phyloP scores from a whole-genome alignment of 2,329 filamentous ascomycete species.

The Trichothecium roseum region DNA sequence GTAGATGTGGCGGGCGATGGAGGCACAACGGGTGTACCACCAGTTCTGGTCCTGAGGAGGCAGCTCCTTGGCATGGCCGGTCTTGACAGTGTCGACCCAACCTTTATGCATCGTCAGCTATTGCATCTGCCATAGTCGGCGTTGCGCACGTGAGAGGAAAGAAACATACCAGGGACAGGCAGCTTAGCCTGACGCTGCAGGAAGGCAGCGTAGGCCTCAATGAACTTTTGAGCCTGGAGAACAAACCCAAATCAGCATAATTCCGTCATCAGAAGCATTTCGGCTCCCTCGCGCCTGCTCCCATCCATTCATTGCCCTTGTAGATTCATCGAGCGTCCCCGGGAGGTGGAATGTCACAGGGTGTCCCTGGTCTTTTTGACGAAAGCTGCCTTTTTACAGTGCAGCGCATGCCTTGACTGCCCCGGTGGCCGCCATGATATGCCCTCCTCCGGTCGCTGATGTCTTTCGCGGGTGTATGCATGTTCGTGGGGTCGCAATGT shows the following conservation, averaged over 20 bases:
- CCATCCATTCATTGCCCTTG: slow-evolving; percentile 5
- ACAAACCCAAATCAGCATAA: slow-evolving; percentile 52
- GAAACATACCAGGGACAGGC: slow-evolving; percentile 68
- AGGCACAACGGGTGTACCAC: slow-evolving; percentile 85
- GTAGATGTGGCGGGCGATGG: slow-evolving; percentile 97
- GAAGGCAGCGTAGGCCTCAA: slow-evolving; percentile 76
- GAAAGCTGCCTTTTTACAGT: no score
- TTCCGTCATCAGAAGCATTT: slow-evolving; percentile 66
- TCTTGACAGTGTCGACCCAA: slow-evolving; percentile 99
- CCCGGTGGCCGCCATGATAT: no score
- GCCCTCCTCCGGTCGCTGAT: no score
- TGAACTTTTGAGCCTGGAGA: slow-evolving; percentile 76
- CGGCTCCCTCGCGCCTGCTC: slow-evolving; percentile 66
- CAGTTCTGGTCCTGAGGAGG: slow-evolving; percentile 98
- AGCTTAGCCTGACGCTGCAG: slow-evolving; percentile 92
- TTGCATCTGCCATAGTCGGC: neutral
- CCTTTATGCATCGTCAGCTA: slow-evolving; percentile 36
- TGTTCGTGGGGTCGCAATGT: no score
- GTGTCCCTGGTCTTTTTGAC: no score
- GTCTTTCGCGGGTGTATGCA: no score
- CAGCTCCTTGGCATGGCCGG: slow-evolving; percentile 90
- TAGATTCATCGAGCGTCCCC: no score
- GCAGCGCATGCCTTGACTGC: no score
- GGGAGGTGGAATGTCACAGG: no score
- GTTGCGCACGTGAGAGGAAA: no score